Base-by-base conservation (phyloP, 2,329 filamentous ascomycete genomes). In the Sporothrix dimorphospora region DNA sequence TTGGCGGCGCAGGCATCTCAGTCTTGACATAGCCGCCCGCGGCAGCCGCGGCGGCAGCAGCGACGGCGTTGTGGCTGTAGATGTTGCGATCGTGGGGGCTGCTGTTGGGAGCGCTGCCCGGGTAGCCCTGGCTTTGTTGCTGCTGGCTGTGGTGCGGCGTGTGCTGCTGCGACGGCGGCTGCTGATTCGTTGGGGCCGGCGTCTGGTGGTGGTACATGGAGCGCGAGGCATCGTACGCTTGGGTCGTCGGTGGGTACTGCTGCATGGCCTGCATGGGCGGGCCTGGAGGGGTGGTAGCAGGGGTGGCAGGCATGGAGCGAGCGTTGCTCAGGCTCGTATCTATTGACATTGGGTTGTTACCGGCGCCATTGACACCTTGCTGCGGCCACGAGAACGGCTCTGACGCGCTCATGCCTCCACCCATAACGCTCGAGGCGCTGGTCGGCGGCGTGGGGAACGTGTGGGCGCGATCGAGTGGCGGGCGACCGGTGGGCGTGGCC, bases 391-490 rank as follows among this genome's bases (percentile, higher is more conserved):
- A 91, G 80, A 95, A 97, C 53, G 88, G 91, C 45, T 93, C 92
- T 51, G 92, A 90, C 75, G 88, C 88, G 61, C 90, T 90, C 86
- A 97, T 93, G 74, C 88, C 82, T 11, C 84, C 85, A 12, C 84
- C 86, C 82, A 90, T 94, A 61, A 97, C 89, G 81, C 94, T 93
- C 0, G 94, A 96, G n/a, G 94, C 92, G 80, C 93, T 98, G 0
- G 94, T 93, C 1, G 95, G 94, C 47, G 95, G 95, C 3, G 95
- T 98, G 3, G 95, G 94, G 81, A 98, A 98, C 1, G 94, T 97
- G 80, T 97, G 92, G 19, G 94, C 91, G 69, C 95, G 90, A 75
- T 98, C 94, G 49, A 97, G 83, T 7, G 89, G 86, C 8, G 94
- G 94, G 57, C 95, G 90, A 68, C 89, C 88, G 5, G 53, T 74